These are phyloP conservation scores for Acephala macrosclerotiorum DNA, from an alignment of 2,329 filamentous ascomycete species.

Conservation along the genomic window DNA sequence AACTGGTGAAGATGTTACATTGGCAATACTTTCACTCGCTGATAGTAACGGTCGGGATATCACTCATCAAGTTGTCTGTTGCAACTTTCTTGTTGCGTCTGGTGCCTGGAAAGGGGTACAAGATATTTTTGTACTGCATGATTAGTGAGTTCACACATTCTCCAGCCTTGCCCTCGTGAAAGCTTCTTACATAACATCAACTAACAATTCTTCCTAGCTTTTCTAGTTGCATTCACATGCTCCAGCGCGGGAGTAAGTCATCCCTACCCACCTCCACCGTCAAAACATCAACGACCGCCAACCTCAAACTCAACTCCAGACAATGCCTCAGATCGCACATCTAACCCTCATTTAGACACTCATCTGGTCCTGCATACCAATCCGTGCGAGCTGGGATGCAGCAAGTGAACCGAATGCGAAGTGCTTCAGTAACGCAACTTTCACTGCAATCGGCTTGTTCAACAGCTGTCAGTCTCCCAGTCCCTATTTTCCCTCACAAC, in stretches of 20 bases:
- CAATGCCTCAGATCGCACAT: background rate
- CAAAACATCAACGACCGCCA: background rate
- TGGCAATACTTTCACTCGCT: conserved; percentile 52
- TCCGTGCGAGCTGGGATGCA: conserved; percentile 53
- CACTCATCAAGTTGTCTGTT: conserved; percentile 56
- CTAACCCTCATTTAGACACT: conserved; percentile 45
- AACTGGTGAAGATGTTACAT: conserved; percentile 46
- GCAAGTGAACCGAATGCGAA: conserved; percentile 46
- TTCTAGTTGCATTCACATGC: conserved; percentile 51
- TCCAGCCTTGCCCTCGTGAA: background rate
- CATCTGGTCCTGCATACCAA: conserved; percentile 55
- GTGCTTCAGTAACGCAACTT: conserved; percentile 52
- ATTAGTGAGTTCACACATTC: conserved; percentile 47
- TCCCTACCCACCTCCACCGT: too few relatives aligned
- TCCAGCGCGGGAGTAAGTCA: conserved; percentile 47
- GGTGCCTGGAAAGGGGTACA: conserved; percentile 48
- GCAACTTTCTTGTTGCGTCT: conserved; percentile 54
- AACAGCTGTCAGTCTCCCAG: conserved; percentile 48
- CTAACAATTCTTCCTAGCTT: conserved; percentile 42
- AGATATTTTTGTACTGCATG: conserved; percentile 49
- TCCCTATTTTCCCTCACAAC: background rate
- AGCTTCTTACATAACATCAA: conserved; percentile 15
- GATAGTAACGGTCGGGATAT: conserved; percentile 51
- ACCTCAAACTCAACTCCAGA: background rate
- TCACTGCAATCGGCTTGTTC: conserved; percentile 52